These are phyloP conservation scores for Linum lewisii DNA, from an alignment of 345 rosid genomes.

Conservation along the genomic window DNA sequence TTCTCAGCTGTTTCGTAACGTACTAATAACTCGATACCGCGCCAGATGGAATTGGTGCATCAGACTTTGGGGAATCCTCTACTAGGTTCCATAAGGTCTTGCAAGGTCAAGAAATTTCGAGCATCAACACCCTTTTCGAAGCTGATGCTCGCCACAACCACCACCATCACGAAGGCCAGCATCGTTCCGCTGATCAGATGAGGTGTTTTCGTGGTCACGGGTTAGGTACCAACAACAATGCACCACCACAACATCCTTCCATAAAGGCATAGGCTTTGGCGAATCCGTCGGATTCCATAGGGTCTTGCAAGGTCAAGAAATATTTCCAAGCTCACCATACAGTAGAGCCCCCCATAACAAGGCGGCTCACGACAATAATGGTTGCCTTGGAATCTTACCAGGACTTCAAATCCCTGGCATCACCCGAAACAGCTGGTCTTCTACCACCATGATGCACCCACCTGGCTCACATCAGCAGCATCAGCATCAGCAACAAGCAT, in stretches of 20 bases:
- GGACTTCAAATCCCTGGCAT: conserved; percentile 27
- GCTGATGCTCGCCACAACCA: conserved; percentile 34
- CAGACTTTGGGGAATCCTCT: conserved; percentile 82
- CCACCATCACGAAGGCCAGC: too few species aligned
- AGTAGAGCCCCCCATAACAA: conserved; percentile 22
- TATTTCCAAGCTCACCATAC: conserved; percentile 36
- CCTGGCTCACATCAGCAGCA: too few species aligned
- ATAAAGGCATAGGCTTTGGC: conserved; percentile 45
- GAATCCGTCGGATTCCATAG: conserved; percentile 62
- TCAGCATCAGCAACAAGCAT: conserved; percentile 19
- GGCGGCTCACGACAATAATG: conserved; percentile 31
- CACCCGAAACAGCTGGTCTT: conserved; percentile 49
- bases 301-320: conserved; percentile 99
- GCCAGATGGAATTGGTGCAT: conserved; percentile 62
- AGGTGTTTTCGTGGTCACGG: conserved; percentile 30
- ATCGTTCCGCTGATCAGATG: conserved; percentile 29
- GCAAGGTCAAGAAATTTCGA: conserved; percentile 99
- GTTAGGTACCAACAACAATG: too few species aligned
- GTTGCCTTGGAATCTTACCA: conserved; percentile 27
- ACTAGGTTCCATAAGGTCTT: conserved; percentile 96
- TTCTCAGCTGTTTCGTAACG: too few species aligned
- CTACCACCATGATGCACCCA: conserved; percentile 22
- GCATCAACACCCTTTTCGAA: conserved; percentile 47
- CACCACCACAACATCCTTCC: conserved; percentile 19
- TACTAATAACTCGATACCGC: too few species aligned